Evolutionary conservation across 2,329 filamentous ascomycete genomes (phyloP).

Genomic region (Hypoxylon sp.): DNA sequence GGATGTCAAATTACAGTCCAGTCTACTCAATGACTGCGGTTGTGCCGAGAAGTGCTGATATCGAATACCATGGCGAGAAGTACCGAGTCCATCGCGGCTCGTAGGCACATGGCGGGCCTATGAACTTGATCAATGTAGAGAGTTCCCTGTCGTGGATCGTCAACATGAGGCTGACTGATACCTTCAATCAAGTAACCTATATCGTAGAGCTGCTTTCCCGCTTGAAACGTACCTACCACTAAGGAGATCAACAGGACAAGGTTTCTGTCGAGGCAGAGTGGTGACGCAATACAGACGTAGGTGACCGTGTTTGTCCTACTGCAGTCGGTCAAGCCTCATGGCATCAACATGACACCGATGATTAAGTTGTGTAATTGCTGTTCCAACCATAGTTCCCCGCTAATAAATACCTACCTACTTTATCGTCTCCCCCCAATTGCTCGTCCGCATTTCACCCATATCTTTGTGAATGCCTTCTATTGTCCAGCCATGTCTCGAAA

Average conservation of each 20-base stretch:
- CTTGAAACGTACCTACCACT: neutral
- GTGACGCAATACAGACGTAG: neutral
- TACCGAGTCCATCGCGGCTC: constrained; percentile 51
- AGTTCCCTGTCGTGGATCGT: constrained; percentile 52
- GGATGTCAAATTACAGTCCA: constrained; percentile 99
- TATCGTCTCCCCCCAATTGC: neutral
- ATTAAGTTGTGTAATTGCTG: neutral
- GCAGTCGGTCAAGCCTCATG: neutral
- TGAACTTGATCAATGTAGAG: constrained; percentile 30
- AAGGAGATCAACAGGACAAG: neutral
- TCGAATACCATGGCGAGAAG: constrained; percentile 59
- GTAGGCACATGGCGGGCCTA: constrained; percentile 50
- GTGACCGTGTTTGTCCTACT: neutral
- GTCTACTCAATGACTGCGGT: constrained; percentile 84
- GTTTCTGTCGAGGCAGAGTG: neutral
- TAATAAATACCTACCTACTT: neutral
- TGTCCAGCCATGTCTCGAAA: constrained; percentile 6
- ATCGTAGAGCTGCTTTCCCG: neutral
- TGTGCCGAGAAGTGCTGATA: constrained; percentile 99
- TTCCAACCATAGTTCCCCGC: neutral
- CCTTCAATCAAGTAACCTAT: neutral
- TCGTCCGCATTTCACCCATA: neutral
- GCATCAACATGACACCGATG: constrained; percentile 4
- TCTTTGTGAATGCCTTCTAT: neutral
- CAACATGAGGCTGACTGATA: constrained; percentile 46